Evolutionary conservation across 495 filamentous ascomycete genomes (phyloP).

Genomic region (Xylaria intraflava): DNA sequence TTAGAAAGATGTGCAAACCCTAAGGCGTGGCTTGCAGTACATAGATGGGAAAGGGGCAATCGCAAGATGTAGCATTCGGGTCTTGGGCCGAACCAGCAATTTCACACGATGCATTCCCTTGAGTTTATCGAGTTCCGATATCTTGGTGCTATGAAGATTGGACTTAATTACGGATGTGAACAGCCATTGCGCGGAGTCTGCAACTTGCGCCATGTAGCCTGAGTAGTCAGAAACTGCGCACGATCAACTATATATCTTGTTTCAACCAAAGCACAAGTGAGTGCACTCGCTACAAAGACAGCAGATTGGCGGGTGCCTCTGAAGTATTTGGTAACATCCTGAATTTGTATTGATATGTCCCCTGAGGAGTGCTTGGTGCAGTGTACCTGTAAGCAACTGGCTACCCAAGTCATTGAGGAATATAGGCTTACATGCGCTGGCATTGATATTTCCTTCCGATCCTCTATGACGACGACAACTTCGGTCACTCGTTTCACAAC

Average conservation of each 20-base stretch:
- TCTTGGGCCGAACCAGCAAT: constrained; percentile 16
- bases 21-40: background rate
- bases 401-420: no score
- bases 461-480: no score
- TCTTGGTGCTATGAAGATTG: background rate
- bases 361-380: no score
- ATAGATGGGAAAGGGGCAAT: background rate
- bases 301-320: background rate
- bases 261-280: background rate
- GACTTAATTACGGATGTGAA: background rate
- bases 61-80: constrained; percentile 23
- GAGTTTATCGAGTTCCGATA: background rate
- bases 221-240: background rate
- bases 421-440: no score
- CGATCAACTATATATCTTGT: background rate
- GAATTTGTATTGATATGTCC: no score
- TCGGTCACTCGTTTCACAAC: no score
- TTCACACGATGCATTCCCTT: constrained; percentile 1
- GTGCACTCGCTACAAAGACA: background rate
- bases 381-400: no score
- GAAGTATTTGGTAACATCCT: no score
- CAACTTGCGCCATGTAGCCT: background rate
- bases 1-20: constrained; percentile 23
- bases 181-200: background rate
- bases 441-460: no score